Base-by-base conservation (phyloP, 371 early-diverging fungal genomes). In the Umbelopsis sp. region DNA sequence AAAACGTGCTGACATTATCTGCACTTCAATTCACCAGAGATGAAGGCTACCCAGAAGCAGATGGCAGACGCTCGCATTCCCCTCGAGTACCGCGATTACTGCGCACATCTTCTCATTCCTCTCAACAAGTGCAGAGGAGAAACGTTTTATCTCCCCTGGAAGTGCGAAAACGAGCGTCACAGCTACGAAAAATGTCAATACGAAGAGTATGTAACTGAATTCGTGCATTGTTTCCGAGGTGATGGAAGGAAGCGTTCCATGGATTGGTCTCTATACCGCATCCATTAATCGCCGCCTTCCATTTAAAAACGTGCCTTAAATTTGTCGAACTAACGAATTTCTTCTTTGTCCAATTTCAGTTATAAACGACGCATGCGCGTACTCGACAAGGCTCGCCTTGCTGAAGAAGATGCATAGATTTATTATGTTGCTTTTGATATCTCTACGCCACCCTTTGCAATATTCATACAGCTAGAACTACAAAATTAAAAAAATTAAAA, bases 151-250 rank as follows among this genome's bases (percentile, higher is more conserved):
- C 74, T 94, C 71, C 96, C 96, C 46, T 96, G 96, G 96, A 92
- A 92, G 81, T 97, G 98, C 82, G 92, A 90, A 72, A 89, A 89
- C 72, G 95, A 96, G 84, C 84, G 93, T 53, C 93, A 96, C 69
- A 87, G 87, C 37, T 97, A 95, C 80, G 93, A 93, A 80, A 95
- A 96, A 79, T 97, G 98, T 78, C 94, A 96, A 89, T 96, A 96
- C 78, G 94, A 96, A 71, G 98, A 97, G 94, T 94, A 81, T 72
- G 92, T 67, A 32, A 63, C 35, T 51, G 24, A 57, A 32, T 22
- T 29, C 16, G 11, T 35, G 50, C 32, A 18, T 41, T 41, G 41
- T 4, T 45, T 22, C 45, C 46, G 32, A 64, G 18, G 20, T 14
- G 32, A 38, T 46, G 44, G 14, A 51, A 38, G 38, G 10, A 38